phyloP scores from a whole-genome alignment of 2,329 filamentous ascomycete genomes.

The Aspergillus sojae region DNA sequence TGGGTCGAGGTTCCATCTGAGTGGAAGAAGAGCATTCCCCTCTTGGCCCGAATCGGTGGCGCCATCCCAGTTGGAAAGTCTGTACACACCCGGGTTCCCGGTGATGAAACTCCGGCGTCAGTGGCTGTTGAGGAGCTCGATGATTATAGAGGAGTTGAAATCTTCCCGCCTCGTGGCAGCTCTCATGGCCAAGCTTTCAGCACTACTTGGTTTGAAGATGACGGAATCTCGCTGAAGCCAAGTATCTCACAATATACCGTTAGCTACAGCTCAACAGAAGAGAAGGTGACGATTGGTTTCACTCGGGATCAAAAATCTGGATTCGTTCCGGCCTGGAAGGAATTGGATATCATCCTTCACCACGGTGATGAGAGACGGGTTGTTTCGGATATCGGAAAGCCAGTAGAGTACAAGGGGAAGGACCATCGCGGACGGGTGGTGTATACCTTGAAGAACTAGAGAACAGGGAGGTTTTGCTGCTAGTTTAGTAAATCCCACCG shows the following conservation, averaged over 20 bases:
- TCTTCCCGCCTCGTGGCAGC: constrained; percentile 55
- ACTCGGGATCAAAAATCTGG: constrained; percentile 40
- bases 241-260: constrained; percentile 48
- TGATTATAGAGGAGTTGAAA: constrained; percentile 60
- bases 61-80: constrained; percentile 56
- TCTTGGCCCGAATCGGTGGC: constrained; percentile 58
- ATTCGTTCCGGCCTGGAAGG: constrained; percentile 54
- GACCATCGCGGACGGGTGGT: constrained; percentile 32
- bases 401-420: constrained; percentile 31
- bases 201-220: constrained; percentile 59
- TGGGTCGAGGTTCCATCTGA: constrained; percentile 56
- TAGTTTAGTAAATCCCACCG: too few species aligned
- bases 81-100: constrained; percentile 55
- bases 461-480: too few species aligned
- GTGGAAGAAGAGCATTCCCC: constrained; percentile 58
- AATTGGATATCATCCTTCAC: constrained; percentile 55
- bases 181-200: constrained; percentile 42
- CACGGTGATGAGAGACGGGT: constrained; percentile 52
- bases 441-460: constrained; percentile 29
- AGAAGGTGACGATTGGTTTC: constrained; percentile 50
- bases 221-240: constrained; percentile 54
- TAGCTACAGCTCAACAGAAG: constrained; percentile 48
- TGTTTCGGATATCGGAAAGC: constrained; percentile 33
- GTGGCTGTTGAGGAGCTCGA: constrained; percentile 47
- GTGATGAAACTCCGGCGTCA: constrained; percentile 52